Evolutionary conservation across 768 basidiomycete genomes (phyloP), one percentile per base, ranked within the genome.

Genomic region (Boletus reticulatus): DNA sequence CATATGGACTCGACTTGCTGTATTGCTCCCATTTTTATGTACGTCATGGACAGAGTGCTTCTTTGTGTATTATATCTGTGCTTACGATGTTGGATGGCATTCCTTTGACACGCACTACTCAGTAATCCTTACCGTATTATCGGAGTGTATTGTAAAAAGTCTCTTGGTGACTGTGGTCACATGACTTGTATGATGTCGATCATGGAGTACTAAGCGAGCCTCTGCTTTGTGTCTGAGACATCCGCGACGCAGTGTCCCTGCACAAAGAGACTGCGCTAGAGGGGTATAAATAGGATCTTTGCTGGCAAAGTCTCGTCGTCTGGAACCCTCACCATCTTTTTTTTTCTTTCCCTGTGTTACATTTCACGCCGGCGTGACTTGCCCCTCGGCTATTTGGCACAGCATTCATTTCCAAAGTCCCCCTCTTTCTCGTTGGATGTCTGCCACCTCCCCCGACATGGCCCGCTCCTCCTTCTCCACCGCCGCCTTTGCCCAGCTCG

Each of bases 401-500:
- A 57, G 48, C 60, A 51, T 45, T 51, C 56, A 29, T 39, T 45
- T 50, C 45, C 27, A 13, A 7, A 16, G 7, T n/a, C 41, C 20
- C 16, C 52, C 24, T 19, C 14, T 39, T 20, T 32, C 50, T 20
- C 37, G 20, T n/a, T 34, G 36, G 9, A 64, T 63, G 59, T 55
- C 62, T 34, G 24, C 55, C 39, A 12, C 20, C 46, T 17, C 27
- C 29, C 5, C 16, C 22, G n/a, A 29, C 37, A 64, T 61, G 65
- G 53, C 53, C 38, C 62, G 65, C 53, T 74, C 62, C 52, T 59
- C 58, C 24, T 69, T 66, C 47, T 71, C 64, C 64, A 69, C 59
- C 43, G 47, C 62, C 22, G 60, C 62, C 36, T 63, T 76, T 56
- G 64, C 62, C 11, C 73, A 77, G 61, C 72, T 84, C 66, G 63